phyloP scores from a whole-genome alignment of 257 asterid species.

The Solanum microdontum region DNA sequence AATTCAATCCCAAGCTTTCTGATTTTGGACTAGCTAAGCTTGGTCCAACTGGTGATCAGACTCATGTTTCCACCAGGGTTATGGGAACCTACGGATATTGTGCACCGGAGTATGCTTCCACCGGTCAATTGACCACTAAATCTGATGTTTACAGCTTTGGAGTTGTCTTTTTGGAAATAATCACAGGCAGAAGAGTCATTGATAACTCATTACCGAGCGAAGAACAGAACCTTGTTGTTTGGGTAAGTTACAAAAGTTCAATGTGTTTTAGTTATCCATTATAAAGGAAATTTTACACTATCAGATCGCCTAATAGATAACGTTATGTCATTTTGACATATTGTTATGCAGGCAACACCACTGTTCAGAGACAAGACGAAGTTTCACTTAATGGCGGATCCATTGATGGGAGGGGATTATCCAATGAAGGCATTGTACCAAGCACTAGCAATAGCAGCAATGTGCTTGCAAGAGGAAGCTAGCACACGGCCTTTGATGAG shows the following conservation, averaged over 20 bases:
- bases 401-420: slow-evolving; percentile 48
- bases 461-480: slow-evolving; percentile 77
- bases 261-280: background rate
- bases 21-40: slow-evolving; percentile 85
- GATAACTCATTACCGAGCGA: slow-evolving; percentile 51
- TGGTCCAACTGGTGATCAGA: slow-evolving; percentile 51
- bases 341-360: slow-evolving; percentile 49
- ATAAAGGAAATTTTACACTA: background rate
- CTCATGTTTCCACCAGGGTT: slow-evolving; percentile 61
- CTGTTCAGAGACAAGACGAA: slow-evolving; percentile 60
- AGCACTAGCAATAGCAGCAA: slow-evolving; percentile 78
- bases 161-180: slow-evolving; percentile 70
- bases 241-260: slow-evolving; percentile 35
- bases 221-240: slow-evolving; percentile 62
- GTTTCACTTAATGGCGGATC: slow-evolving; percentile 71
- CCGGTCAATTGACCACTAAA: slow-evolving; percentile 61
- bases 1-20: slow-evolving; percentile 52
- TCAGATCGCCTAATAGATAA: background rate
- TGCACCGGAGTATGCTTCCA: slow-evolving; percentile 69
- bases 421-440: slow-evolving; percentile 49
- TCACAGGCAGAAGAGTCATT: slow-evolving; percentile 75
- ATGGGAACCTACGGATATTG: slow-evolving; percentile 92
- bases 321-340: background rate
- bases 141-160: slow-evolving; percentile 87
- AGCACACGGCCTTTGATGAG: slow-evolving; percentile 51